A percentile compares a stretch with the other conserved stretches of the same genome.
phyloP scores from a whole-genome alignment of 2,329 filamentous ascomycete genomes.

The Trichoderma aggressivum region DNA sequence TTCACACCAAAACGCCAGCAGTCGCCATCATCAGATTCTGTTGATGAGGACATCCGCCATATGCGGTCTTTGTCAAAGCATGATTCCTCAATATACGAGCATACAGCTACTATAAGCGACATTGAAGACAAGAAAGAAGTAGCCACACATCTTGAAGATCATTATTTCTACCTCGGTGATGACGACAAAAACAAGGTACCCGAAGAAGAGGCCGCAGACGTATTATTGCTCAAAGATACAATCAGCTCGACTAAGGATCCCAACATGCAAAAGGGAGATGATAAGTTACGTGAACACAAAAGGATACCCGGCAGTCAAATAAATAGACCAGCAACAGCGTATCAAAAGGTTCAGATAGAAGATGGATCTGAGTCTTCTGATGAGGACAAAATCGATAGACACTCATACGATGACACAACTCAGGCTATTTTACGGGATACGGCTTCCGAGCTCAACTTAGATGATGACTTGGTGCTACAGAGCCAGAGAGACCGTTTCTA shows the following conservation, averaged over 20 bases:
- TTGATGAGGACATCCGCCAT: neutral
- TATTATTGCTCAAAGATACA: neutral
- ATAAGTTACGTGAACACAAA: neutral
- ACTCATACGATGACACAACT: neutral
- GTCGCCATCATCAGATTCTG: neutral
- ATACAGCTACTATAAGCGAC: neutral
- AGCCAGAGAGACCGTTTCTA: fast-evolving
- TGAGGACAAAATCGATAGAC: too few relatives aligned
- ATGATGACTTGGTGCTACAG: neutral
- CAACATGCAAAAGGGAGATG: too few relatives aligned
- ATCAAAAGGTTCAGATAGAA: neutral
- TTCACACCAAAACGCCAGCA: neutral
- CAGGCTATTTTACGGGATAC: neutral
- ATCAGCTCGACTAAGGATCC: neutral
- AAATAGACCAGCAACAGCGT: neutral
- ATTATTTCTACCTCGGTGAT: neutral
- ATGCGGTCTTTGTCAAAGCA: neutral
- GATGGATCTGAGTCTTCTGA: neutral
- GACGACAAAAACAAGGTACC: neutral
- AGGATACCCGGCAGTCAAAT: too few relatives aligned
- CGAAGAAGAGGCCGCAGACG: neutral
- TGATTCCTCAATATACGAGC: neutral
- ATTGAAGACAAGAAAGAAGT: neutral
- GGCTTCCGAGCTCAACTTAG: neutral
- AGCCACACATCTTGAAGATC: neutral